A percentile compares a stretch with the other conserved stretches of the same genome.
Evolutionary conservation across 352 stramenopile genomes (phyloP).

Genomic region (Phytophthora cajani): DNA sequence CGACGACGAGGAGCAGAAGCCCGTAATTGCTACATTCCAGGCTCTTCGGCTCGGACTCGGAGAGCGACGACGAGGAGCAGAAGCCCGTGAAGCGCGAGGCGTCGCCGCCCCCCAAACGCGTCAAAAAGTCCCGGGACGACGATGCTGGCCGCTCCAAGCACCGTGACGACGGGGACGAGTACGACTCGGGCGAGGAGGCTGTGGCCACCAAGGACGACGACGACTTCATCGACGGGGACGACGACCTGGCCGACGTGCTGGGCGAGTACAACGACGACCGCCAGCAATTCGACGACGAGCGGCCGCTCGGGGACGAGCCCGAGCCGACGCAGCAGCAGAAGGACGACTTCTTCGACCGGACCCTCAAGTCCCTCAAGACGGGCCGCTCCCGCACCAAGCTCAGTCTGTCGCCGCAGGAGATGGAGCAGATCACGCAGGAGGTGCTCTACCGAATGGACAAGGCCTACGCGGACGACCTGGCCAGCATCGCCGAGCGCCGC

Average conservation of each 20-base stretch:
- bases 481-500: slow-evolving; percentile 59
- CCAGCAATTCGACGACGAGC: slow-evolving; percentile 85
- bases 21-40: slow-evolving; percentile 31
- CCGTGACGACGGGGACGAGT: slow-evolving; percentile 63
- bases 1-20: slow-evolving; percentile 68
- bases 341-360: slow-evolving; percentile 84
- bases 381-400: slow-evolving; percentile 75
- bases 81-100: slow-evolving; percentile 53
- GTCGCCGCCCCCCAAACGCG: slow-evolving; percentile 53
- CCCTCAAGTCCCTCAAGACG: slow-evolving; percentile 87
- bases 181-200: slow-evolving; percentile 85
- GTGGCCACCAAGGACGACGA: slow-evolving; percentile 82
- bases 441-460: slow-evolving; percentile 92
- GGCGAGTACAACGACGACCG: slow-evolving; percentile 81
- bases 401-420: slow-evolving; percentile 84
- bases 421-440: slow-evolving; percentile 88
- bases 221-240: slow-evolving; percentile 89
- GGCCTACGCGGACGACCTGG: slow-evolving; percentile 77
- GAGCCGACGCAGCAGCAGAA: slow-evolving; percentile 42
- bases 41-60: slow-evolving; percentile 88
- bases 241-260: slow-evolving; percentile 85
- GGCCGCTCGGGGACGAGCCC: slow-evolving; percentile 55
- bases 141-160: slow-evolving; percentile 23
- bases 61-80: slow-evolving; percentile 79
- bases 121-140: slow-evolving; percentile 46